Evolutionary conservation across 1,284 basidiomycete genomes (phyloP).

Genomic region (Pseudozyma sp.): DNA sequence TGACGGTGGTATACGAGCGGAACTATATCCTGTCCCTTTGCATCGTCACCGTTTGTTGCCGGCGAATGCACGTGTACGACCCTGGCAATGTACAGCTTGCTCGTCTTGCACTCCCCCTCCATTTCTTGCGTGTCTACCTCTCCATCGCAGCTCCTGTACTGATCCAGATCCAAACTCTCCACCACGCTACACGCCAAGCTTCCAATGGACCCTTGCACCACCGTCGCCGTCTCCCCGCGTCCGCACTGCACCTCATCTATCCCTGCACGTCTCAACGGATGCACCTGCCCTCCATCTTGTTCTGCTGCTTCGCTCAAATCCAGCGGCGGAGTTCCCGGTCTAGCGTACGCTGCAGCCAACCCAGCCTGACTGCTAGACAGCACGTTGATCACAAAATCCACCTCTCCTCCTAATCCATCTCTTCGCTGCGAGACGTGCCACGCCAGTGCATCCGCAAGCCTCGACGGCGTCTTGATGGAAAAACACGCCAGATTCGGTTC

Average conservation of each 20-base stretch:
- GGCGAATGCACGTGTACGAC: slow-evolving; percentile 20
- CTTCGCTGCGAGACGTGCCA: neutral
- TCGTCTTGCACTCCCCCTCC: neutral
- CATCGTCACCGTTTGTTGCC: neutral
- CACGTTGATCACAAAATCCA: slow-evolving; percentile 28
- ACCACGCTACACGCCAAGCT: slow-evolving; percentile 32
- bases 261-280: slow-evolving; percentile 24
- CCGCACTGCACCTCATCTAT: neutral
- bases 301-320: neutral
- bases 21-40: neutral
- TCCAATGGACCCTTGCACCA: slow-evolving; percentile 12
- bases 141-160: neutral
- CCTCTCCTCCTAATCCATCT: neutral
- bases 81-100: slow-evolving; percentile 33
- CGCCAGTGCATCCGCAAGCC: slow-evolving; percentile 24
- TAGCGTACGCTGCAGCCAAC: slow-evolving; percentile 27
- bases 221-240: slow-evolving; percentile 1
- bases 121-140: neutral
- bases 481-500: slow-evolving; percentile 39
- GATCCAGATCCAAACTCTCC: slow-evolving; percentile 17
- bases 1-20: slow-evolving; percentile 39
- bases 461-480: slow-evolving; percentile 33
- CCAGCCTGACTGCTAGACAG: slow-evolving; percentile 5
- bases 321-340: slow-evolving; percentile 23
- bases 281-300: neutral